A percentile compares a stretch with the other conserved stretches of the same genome.
phyloP scores from a whole-genome alignment of 78 protist species.

The Dictyostelium purpureum region DNA sequence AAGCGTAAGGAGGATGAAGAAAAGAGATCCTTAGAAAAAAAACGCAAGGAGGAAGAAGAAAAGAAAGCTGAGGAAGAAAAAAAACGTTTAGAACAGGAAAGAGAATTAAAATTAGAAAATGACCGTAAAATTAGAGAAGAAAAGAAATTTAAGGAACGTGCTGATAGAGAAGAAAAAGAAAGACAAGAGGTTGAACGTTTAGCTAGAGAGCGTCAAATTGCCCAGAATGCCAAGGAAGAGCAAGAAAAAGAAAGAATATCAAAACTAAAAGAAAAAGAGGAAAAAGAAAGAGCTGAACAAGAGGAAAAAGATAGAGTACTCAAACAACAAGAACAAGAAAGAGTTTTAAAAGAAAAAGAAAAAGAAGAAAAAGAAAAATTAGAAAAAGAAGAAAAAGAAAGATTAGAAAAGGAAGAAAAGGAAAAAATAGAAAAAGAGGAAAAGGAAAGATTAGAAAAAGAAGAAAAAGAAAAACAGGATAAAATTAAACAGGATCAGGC shows the following conservation, averaged over 20 bases:
- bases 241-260: neutral
- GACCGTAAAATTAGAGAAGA: conserved; percentile 2
- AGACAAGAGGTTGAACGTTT: neutral
- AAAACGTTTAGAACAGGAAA: neutral
- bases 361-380: neutral
- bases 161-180: conserved; percentile 19
- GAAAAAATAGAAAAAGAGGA: conserved; percentile 1
- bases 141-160: neutral
- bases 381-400: neutral
- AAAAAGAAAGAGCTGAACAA: neutral
- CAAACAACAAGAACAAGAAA: neutral
- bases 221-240: neutral
- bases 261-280: neutral
- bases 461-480: neutral
- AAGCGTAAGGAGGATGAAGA: neutral
- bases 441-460: neutral
- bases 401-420: neutral
- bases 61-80: neutral
- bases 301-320: neutral
- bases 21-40: neutral
- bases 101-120: conserved; percentile 1
- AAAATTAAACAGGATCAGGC: neutral
- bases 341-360: conserved; percentile 12
- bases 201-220: neutral
- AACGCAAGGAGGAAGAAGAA: neutral